Evolutionary conservation across 164 flowering plant genomes (phyloP), one percentile per base, ranked within the genome.

Genomic region (Dillenia turbinata): DNA sequence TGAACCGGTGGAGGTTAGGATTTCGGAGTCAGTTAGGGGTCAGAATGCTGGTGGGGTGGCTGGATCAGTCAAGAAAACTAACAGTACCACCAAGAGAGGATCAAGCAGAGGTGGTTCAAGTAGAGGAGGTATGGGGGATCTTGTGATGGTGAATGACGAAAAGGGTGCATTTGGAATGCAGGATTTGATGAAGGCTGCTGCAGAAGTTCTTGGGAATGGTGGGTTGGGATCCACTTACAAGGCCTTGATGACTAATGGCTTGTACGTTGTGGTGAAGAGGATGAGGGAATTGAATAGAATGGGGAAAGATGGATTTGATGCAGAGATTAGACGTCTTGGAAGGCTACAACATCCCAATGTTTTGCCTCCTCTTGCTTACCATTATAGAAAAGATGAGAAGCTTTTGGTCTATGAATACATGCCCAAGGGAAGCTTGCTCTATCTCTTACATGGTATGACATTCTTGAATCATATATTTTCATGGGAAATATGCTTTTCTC

Each of bases 101-200:
- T 33, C 62, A 44, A 69, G 53, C 54, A 46, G 60, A 59, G 49
- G 5, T 1, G 13, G 12, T 46, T 53, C 61, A 50, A 53, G 14
- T 14, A 13, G 63, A 49, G 60, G 19, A 24, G 62, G 58, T 22
- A 46, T 64, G 65, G 81, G 77, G 1, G 95, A 89, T 54, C 69
- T 94, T 9, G 59, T 80, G 14, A 44, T 89, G 80, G 75, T 94
- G 49, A 88, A 89, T 22, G 79, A 78, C 0, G 87, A 84, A 40
- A 86, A 70, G 73, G 96, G 89, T 9, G 11, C 47, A 9, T 89
- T 89, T 65, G 89, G 93, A 54, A 40, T 91, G 77, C 69, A 79
- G 6, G 97, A 94, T 73, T 73, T 94, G 80, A 91, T 94, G 99
- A 91, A 88, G 80, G 96, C 97, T 0, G 88, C 96, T 0, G 99